Evolutionary conservation across 805 yeast species (phyloP).

Genomic region (Kuraishia ogatae): DNA sequence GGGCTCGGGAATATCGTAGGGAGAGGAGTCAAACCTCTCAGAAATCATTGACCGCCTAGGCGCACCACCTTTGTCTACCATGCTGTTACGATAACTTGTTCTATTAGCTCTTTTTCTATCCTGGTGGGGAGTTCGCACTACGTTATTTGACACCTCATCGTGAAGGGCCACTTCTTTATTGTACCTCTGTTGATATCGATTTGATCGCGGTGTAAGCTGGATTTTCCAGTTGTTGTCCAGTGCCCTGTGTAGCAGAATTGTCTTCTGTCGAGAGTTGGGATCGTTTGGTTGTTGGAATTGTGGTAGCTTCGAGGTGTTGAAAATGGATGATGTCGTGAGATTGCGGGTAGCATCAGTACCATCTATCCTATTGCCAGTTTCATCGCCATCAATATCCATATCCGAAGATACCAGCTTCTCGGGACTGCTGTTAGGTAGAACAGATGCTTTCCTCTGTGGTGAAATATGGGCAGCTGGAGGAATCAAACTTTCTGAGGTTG

Average conservation of each 20-base stretch:
- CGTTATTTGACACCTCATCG: not conserved
- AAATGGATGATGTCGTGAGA: constrained; percentile 13
- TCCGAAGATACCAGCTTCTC: not conserved
- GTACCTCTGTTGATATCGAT: constrained; percentile 2
- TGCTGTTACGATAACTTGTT: not conserved
- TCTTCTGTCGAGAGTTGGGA: not conserved
- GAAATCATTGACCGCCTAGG: constrained; percentile 1
- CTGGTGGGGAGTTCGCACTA: not conserved
- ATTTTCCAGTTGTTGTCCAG: constrained; percentile 23
- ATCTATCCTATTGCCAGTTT: constrained; percentile 11
- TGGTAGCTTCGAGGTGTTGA: constrained; percentile 10
- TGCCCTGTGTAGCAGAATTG: constrained; percentile 15
- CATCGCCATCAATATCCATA: not conserved
- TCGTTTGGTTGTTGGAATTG: not conserved
- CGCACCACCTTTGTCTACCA: not conserved
- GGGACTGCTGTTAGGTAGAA: not conserved
- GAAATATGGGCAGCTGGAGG: not conserved
- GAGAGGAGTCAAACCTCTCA: constrained; percentile 5
- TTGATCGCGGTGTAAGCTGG: constrained; percentile 20
- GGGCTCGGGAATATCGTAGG: constrained; percentile 2
- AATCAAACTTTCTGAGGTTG: not conserved
- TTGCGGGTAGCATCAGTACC: constrained; percentile 6
- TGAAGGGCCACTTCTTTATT: not conserved
- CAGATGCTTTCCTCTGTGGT: not conserved
- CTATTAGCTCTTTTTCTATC: not conserved